Evolutionary conservation across 2,329 filamentous ascomycete species (phyloP).

Genomic region (Arthrobotrys sinensis): DNA sequence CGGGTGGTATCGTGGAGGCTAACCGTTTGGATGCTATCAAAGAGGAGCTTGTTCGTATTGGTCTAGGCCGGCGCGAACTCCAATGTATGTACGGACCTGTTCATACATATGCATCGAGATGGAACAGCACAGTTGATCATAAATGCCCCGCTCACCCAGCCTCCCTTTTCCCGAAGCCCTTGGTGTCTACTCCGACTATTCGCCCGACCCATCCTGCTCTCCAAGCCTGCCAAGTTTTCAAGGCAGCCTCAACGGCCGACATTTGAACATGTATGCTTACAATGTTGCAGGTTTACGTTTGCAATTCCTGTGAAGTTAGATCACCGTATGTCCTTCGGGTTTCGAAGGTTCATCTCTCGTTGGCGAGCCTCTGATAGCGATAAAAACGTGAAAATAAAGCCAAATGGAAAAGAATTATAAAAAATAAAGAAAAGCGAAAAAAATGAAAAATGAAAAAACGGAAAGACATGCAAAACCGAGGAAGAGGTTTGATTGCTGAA

Average conservation of each 20-base stretch:
- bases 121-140: slow-evolving; percentile 15
- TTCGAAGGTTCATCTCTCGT: background rate
- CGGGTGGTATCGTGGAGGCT: slow-evolving; percentile 17
- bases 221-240: slow-evolving; percentile 29
- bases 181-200: slow-evolving; percentile 35
- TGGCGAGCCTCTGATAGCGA: background rate
- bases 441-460: background rate
- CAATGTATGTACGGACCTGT: background rate
- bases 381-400: background rate
- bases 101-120: slow-evolving; percentile 35
- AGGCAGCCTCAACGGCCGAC: slow-evolving; percentile 23
- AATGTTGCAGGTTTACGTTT: background rate
- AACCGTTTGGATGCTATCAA: slow-evolving; percentile 27
- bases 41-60: slow-evolving; percentile 41
- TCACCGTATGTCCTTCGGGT: background rate
- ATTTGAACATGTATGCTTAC: background rate
- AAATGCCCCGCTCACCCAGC: slow-evolving; percentile 54
- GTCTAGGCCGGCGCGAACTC: slow-evolving; percentile 25
- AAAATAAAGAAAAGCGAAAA: background rate
- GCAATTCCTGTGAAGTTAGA: background rate
- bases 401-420: background rate
- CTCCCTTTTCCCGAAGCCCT: slow-evolving; percentile 58
- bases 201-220: slow-evolving; percentile 24
- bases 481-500: slow-evolving; percentile 41
- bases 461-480: background rate